Conservation (phyloP, 2,329 filamentous ascomycete species). For the Arachnopeziza araneosa region DNA sequence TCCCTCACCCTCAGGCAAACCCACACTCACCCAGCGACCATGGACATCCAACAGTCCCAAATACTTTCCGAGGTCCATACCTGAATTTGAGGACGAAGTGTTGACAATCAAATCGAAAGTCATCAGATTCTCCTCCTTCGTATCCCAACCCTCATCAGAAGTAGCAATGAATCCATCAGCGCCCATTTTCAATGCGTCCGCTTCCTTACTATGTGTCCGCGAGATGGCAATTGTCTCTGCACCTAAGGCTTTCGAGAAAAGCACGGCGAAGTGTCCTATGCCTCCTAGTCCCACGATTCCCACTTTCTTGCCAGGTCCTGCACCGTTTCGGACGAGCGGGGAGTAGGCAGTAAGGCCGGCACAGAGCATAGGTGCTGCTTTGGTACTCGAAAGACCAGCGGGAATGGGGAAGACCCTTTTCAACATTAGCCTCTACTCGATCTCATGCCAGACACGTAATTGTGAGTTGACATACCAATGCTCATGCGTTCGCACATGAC, state of each 20-base stretch:
- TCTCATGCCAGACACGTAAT: conserved; percentile 14
- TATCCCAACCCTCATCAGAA: conserved; percentile 54
- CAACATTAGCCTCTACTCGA: not conserved
- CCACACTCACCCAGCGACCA: conserved; percentile 74
- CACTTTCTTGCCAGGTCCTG: conserved; percentile 65
- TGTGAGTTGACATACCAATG: conserved; percentile 50
- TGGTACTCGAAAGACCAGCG: conserved; percentile 42
- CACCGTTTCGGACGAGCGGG: conserved; percentile 60
- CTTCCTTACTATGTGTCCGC: conserved; percentile 51
- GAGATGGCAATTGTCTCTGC: conserved; percentile 61
- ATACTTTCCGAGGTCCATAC: conserved; percentile 66
- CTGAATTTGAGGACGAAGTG: conserved; percentile 48
- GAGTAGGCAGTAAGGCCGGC: conserved; percentile 70
- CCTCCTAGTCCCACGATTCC: conserved; percentile 70
- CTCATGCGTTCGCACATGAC: conserved; percentile 45
- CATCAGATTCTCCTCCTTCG: conserved; percentile 44
- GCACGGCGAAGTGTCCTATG: conserved; percentile 66
- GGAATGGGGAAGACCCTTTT: conserved; percentile 37
- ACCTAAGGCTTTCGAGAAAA: conserved; percentile 66
- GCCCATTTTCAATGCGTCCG: conserved; percentile 56
- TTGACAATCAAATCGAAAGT: conserved; percentile 54
- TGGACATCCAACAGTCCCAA: conserved; percentile 76
- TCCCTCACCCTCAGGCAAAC: conserved; percentile 71
- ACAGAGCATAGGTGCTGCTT: conserved; percentile 66
- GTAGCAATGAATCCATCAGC: conserved; percentile 52